Evolutionary conservation across 169 alveolate species (phyloP).

Genomic region (Plasmodium vinckei): DNA sequence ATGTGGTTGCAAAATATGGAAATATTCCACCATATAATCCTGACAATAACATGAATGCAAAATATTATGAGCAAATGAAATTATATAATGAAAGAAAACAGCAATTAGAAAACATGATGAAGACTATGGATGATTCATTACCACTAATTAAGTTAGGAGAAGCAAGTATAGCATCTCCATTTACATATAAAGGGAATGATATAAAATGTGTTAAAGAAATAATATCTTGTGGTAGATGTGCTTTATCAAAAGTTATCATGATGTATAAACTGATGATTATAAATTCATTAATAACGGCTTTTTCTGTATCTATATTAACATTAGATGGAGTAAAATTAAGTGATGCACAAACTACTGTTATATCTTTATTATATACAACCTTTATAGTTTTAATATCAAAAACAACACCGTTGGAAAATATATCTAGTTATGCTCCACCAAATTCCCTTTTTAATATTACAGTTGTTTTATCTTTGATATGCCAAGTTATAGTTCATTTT

Average conservation of each 20-base stretch:
- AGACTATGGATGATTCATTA: constrained; percentile 86
- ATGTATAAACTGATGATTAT: constrained; percentile 97
- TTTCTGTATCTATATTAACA: constrained; percentile 94
- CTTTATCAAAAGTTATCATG: constrained; percentile 95
- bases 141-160: constrained; percentile 94
- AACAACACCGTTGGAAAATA: constrained; percentile 79
- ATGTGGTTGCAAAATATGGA: constrained; percentile 38
- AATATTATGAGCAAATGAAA: constrained; percentile 56
- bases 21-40: constrained; percentile 5
- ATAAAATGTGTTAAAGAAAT: constrained; percentile 93
- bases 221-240: constrained; percentile 95
- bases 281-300: constrained; percentile 95
- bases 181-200: constrained; percentile 94
- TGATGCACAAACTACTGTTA: constrained; percentile 95
- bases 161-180: constrained; percentile 99
- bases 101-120: constrained; percentile 69
- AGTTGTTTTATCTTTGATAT: constrained; percentile 80
- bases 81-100: constrained; percentile 54
- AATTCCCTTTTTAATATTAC: constrained; percentile 78
- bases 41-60: constrained; percentile 52
- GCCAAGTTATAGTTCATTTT: constrained; percentile 86
- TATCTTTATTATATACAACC: constrained; percentile 84
- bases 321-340: constrained; percentile 97
- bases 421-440: constrained; percentile 79
- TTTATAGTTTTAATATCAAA: constrained; percentile 82